Conservation (phyloP, 1,284 basidiomycete species). For the Ceratobasidium sp. region DNA sequence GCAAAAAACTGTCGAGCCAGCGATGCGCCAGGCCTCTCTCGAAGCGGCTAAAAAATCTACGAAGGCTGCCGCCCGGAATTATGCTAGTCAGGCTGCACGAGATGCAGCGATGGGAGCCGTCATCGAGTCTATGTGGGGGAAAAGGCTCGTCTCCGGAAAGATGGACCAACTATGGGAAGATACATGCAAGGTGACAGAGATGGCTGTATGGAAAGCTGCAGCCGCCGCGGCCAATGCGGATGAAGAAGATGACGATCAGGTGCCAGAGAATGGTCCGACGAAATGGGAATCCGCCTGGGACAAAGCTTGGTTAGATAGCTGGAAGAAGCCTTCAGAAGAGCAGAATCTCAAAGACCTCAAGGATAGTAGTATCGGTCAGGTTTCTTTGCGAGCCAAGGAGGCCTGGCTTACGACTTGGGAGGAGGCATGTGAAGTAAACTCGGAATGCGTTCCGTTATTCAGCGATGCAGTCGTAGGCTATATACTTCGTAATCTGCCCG, state of each 20-base stretch:
- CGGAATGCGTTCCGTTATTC: conserved; percentile 6
- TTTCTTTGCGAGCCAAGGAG: conserved; percentile 19
- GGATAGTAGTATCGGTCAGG: neutral
- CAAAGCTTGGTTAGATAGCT: conserved; percentile 1
- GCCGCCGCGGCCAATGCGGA: conserved; percentile 14
- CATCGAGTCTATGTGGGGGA: conserved; percentile 34
- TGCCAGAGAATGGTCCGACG: no score
- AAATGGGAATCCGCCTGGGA: conserved; percentile 33
- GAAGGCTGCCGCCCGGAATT: neutral
- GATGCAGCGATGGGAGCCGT: conserved; percentile 41
- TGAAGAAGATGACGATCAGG: neutral
- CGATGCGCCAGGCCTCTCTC: conserved; percentile 4
- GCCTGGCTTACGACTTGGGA: conserved; percentile 20
- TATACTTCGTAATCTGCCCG: conserved; percentile 19
- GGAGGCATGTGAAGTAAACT: conserved; percentile 23
- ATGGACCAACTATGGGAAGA: conserved; percentile 34
- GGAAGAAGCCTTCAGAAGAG: neutral
- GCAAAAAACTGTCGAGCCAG: neutral
- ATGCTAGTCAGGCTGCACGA: conserved; percentile 27
- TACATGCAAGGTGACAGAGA: neutral
- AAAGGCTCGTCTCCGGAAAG: neutral
- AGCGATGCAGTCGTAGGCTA: conserved; percentile 12
- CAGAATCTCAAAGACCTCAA: neutral
- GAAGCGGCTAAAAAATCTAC: neutral
- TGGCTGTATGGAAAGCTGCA: conserved; percentile 15